A percentile compares a stretch with the other conserved stretches of the same genome.
Conservation (phyloP, 805 yeast genomes). For the Tetrapisispora iriomotensis region DNA sequence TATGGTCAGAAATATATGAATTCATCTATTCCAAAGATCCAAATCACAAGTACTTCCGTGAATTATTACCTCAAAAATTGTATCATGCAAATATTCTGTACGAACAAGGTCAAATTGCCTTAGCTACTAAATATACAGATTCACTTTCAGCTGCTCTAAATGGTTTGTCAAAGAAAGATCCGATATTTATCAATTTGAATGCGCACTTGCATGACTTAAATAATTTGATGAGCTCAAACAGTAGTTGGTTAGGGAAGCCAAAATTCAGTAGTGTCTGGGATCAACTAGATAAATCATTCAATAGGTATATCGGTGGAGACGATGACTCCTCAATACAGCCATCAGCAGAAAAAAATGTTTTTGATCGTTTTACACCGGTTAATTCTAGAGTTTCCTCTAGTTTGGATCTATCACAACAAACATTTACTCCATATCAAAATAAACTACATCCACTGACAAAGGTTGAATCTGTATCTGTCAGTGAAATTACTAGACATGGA, state of each 20-base stretch:
- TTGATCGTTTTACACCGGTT: conserved; percentile 62
- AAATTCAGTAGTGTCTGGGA: conserved; percentile 83
- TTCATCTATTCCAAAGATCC: conserved; percentile 27
- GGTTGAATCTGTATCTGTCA: not conserved
- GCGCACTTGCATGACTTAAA: conserved; percentile 32
- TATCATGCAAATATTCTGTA: conserved; percentile 60
- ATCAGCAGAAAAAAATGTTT: conserved; percentile 41
- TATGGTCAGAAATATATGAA: conserved; percentile 67
- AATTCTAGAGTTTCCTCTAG: conserved; percentile 48
- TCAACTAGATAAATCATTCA: conserved; percentile 69
- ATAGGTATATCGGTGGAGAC: conserved; percentile 79
- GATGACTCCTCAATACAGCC: conserved; percentile 38
- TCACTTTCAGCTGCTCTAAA: conserved; percentile 33
- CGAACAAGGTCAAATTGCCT: conserved; percentile 50
- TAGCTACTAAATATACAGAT: conserved; percentile 59
- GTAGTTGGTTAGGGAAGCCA: conserved; percentile 74
- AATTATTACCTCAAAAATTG: conserved; percentile 50
- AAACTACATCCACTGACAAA: conserved; percentile 4
- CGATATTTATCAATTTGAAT: conserved; percentile 28
- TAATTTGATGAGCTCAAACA: conserved; percentile 40
- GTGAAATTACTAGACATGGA: not conserved
- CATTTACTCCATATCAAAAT: conserved; percentile 16
- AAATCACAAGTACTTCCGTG: conserved; percentile 35
- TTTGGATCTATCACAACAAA: conserved; percentile 27
- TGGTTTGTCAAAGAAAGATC: conserved; percentile 30